Conservation (phyloP, 2,329 filamentous ascomycete species). For the Penicillium sp. region DNA sequence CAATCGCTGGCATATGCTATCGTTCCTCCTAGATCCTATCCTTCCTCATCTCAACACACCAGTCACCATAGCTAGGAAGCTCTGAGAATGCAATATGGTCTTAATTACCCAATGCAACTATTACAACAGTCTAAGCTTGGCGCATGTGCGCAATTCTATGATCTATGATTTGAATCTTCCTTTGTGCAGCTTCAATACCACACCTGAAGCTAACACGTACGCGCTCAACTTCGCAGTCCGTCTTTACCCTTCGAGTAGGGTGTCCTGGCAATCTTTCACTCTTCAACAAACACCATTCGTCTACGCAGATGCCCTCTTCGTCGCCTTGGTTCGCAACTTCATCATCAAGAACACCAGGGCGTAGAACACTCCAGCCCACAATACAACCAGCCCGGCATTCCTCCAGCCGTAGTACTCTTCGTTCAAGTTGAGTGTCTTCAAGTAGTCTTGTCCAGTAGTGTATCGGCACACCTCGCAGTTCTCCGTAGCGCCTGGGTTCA, state of each 20-base stretch:
- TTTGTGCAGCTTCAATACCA: conserved; percentile 11
- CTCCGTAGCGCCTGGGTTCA: conserved; percentile 51
- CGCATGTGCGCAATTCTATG: conserved; percentile 11
- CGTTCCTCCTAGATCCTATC: too few relatives aligned
- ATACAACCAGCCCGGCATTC: conserved; percentile 15
- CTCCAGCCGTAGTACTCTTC: conserved; percentile 18
- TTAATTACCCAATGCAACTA: conserved; percentile 8
- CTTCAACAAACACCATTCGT: conserved; percentile 8
- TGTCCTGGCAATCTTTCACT: conserved; percentile 9
- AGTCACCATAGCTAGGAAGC: neutral
- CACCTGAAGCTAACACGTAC: conserved; percentile 9
- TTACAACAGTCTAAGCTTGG: conserved; percentile 10
- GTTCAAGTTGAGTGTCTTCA: conserved; percentile 15
- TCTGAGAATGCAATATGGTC: conserved; percentile 3
- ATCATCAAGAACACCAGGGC: conserved; percentile 18
- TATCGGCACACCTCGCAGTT: conserved; percentile 30
- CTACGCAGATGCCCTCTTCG: conserved; percentile 13
- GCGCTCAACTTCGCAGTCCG: conserved; percentile 8
- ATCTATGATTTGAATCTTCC: conserved; percentile 10
- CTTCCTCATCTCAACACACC: too few relatives aligned
- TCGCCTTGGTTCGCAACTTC: conserved; percentile 18
- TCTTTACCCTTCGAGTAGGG: conserved; percentile 9
- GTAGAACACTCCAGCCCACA: conserved; percentile 8
- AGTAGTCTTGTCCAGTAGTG: conserved; percentile 14
- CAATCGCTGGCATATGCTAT: too few relatives aligned